phyloP scores from a whole-genome alignment of 148 eudicot species.

The Vaccinium macrocarpon region DNA sequence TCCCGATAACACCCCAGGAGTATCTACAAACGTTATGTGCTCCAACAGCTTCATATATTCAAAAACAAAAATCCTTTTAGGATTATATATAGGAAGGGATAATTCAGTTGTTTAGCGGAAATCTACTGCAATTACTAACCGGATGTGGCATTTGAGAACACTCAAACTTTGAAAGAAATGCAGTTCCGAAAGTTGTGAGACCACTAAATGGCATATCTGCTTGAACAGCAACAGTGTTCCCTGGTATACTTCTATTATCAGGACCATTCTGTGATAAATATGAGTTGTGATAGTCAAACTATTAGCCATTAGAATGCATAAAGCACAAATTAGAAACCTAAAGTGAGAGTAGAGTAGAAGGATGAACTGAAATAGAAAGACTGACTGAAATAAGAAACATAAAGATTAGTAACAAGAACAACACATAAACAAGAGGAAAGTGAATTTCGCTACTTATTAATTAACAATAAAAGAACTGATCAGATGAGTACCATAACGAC shows the following conservation, averaged over 20 bases:
- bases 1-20: constrained; percentile 98
- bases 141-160: constrained; percentile 99
- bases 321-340: background rate
- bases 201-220: constrained; percentile 98
- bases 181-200: constrained; percentile 76
- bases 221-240: constrained; percentile 96
- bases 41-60: constrained; percentile 60
- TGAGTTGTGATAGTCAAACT: background rate
- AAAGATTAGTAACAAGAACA: background rate
- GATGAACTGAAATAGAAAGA: background rate
- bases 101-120: background rate
- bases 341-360: background rate
- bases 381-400: background rate
- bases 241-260: constrained; percentile 98
- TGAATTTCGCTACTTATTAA: background rate
- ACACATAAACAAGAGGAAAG: background rate
- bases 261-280: constrained; percentile 43
- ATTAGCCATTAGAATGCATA: background rate
- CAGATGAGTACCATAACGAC: constrained; percentile 72
- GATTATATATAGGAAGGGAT: background rate
- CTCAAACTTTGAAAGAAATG: constrained; percentile 94
- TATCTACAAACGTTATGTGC: constrained; percentile 91
- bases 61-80: background rate
- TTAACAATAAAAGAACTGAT: background rate
- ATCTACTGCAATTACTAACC: constrained; percentile 35